phyloP scores from a whole-genome alignment of 192 early-diverging fungal species.

The Umbelopsis vinacea region DNA sequence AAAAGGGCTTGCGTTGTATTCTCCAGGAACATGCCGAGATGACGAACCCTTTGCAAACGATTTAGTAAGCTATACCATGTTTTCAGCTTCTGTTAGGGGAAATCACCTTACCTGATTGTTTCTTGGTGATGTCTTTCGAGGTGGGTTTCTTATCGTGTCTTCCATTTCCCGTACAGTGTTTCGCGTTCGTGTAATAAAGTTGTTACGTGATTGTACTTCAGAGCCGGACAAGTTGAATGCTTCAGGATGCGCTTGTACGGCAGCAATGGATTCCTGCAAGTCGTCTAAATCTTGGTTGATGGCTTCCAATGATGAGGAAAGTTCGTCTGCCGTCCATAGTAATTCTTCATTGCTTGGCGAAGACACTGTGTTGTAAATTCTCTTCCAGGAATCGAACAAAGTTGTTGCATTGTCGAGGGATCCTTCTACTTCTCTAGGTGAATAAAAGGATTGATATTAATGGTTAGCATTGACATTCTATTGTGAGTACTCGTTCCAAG shows the following conservation, averaged over 20 bases:
- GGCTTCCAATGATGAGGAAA: slow-evolving; percentile 39
- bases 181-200: slow-evolving; percentile 33
- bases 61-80: neutral
- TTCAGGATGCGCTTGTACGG: slow-evolving; percentile 41
- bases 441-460: neutral
- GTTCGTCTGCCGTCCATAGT: slow-evolving; percentile 57
- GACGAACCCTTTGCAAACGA: neutral
- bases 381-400: slow-evolving; percentile 55
- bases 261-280: slow-evolving; percentile 52
- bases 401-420: slow-evolving; percentile 46
- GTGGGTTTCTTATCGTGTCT: slow-evolving; percentile 35
- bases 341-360: slow-evolving; percentile 59
- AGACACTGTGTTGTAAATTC: slow-evolving; percentile 58
- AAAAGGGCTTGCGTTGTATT: slow-evolving; percentile 20
- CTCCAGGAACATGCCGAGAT: neutral
- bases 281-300: slow-evolving; percentile 59
- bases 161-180: slow-evolving; percentile 30
- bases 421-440: slow-evolving; percentile 46
- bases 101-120: neutral
- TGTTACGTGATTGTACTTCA: slow-evolving; percentile 41
- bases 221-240: slow-evolving; percentile 45
- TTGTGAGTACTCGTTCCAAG: no score
- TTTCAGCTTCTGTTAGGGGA: neutral
- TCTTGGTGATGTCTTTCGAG: slow-evolving; percentile 25
- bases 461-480: neutral